Evolutionary conservation across 1,139 yeast species (phyloP), one percentile per base, ranked within the genome.

Genomic region (Suzukiozyma palmioleophila): DNA sequence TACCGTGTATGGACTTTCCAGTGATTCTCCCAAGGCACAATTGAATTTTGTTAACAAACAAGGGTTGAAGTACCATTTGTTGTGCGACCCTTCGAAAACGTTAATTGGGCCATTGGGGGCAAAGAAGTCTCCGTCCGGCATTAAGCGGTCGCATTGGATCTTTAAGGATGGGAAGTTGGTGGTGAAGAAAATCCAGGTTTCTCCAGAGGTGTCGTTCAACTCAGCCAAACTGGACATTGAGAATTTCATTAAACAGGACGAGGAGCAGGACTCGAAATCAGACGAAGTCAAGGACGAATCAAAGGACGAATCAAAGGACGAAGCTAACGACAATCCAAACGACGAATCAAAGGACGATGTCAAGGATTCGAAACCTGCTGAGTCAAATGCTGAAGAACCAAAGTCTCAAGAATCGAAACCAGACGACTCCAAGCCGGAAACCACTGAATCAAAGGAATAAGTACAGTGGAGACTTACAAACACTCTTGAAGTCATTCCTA

Each of bases 61-160:
- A 47, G 67, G 70, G 3, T 75, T 89, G 57, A 81, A 83, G 39
- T 92, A 81, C 55, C 80, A 79, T 39, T 71, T 92, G 51, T 68
- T 92, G 45, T 74, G 86, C 44, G 98, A 92, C 58, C 89, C 95
- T 1, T 55, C 75, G 37, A 80, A 75, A 56, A 69, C 78, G 51
- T 70, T 92, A 46, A 80, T 92, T 52, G 83, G 80, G 0, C 58
- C 69, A 2, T 70, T 92, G 47, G 97, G 97, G 8, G 96, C 96
- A 24, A 84, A 81, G 54, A 89, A 89, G 65, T 57, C 72, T 2
- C 83, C 84, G n/a, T 68, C 79, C 32, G 96, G 96, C 3, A 77
- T 84, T 37, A 78, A 81, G 42, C 77, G 98, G 54, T 86, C 96
- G 10, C 96, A 90, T 56, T 90, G 95, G 89, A 76, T 92, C 36